These are phyloP conservation scores for Colletotrichum gloeosporioides DNA, from an alignment of 2,329 filamentous ascomycete species.

Conservation along the genomic window DNA sequence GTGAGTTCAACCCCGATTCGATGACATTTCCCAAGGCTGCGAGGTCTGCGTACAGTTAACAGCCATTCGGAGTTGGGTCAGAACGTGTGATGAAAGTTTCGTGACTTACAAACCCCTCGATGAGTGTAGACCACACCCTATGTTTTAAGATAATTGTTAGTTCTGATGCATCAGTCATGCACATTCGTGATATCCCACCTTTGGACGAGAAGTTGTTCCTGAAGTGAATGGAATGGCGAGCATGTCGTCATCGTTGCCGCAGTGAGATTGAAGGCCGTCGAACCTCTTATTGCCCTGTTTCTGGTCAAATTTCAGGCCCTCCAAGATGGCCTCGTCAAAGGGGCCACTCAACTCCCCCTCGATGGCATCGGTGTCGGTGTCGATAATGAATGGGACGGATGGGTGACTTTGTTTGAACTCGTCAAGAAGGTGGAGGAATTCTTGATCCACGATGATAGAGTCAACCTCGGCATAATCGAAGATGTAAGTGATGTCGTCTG, in stretches of 20 bases:
- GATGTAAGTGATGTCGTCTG: slow-evolving; percentile 88
- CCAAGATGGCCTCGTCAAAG: slow-evolving; percentile 82
- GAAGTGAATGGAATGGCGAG: slow-evolving; percentile 93
- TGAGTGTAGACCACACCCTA: slow-evolving; percentile 96
- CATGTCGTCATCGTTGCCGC: slow-evolving; percentile 77
- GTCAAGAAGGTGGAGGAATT: slow-evolving; percentile 76
- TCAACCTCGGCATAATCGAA: slow-evolving; percentile 89
- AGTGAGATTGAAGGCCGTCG: slow-evolving; percentile 75
- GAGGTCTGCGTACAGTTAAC: slow-evolving; percentile 53
- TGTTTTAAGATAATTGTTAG: neutral
- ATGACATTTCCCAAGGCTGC: slow-evolving; percentile 84
- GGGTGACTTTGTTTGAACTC: slow-evolving; percentile 67
- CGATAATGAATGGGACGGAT: slow-evolving; percentile 74
- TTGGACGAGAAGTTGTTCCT: slow-evolving; percentile 84
- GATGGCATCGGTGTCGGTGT: slow-evolving; percentile 79
- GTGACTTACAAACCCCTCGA: slow-evolving; percentile 69
- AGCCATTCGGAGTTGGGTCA: neutral
- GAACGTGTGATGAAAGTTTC: neutral
- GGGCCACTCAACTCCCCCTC: slow-evolving; percentile 77
- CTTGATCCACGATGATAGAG: slow-evolving; percentile 82
- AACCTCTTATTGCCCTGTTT: slow-evolving; percentile 74
- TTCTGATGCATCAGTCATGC: neutral
- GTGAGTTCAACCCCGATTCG: slow-evolving; percentile 82
- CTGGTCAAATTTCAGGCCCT: slow-evolving; percentile 77
- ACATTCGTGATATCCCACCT: neutral